Conservation (phyloP, 768 basidiomycete genomes). For the Podaxis sp. region DNA sequence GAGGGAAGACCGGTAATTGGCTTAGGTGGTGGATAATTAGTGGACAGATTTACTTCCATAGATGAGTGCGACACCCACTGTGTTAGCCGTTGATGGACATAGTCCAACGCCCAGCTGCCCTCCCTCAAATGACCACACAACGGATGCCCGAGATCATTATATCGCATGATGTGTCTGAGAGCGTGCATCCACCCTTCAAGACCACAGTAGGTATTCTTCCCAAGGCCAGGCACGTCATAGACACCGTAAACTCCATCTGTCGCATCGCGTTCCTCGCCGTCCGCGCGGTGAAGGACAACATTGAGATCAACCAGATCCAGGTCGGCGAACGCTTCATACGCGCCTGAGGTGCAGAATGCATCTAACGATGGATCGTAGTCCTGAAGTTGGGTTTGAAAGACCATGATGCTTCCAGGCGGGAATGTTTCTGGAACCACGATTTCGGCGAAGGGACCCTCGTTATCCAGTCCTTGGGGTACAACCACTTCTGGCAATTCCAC, state of each 20-base stretch:
- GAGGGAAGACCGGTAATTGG: conserved; percentile 62
- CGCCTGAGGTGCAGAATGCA: conserved; percentile 66
- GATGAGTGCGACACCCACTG: conserved; percentile 50
- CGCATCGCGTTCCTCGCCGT: conserved; percentile 90
- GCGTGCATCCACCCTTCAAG: conserved; percentile 97
- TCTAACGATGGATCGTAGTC: conserved; percentile 74
- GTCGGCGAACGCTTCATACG: conserved; percentile 67
- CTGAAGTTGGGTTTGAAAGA: conserved; percentile 86
- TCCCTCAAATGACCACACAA: conserved; percentile 85
- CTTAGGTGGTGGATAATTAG: conserved; percentile 35
- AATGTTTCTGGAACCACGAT: conserved; percentile 85
- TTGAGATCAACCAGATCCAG: conserved; percentile 89
- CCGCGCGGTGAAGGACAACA: conserved; percentile 79
- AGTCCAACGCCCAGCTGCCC: conserved; percentile 93
- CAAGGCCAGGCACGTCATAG: conserved; percentile 78
- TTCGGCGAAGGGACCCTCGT: conserved; percentile 70
- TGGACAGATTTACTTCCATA: not conserved
- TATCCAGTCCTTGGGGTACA: conserved; percentile 62
- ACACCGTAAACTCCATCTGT: conserved; percentile 78
- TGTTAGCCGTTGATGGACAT: conserved; percentile 67
- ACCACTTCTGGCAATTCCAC: conserved; percentile 60
- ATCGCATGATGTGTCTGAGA: conserved; percentile 77
- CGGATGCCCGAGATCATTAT: conserved; percentile 93
- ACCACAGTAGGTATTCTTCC: conserved; percentile 86
- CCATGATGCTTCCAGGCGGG: conserved; percentile 93